phyloP scores from a whole-genome alignment of 805 yeast species.

The Yamadazyma paraphyllophila region DNA sequence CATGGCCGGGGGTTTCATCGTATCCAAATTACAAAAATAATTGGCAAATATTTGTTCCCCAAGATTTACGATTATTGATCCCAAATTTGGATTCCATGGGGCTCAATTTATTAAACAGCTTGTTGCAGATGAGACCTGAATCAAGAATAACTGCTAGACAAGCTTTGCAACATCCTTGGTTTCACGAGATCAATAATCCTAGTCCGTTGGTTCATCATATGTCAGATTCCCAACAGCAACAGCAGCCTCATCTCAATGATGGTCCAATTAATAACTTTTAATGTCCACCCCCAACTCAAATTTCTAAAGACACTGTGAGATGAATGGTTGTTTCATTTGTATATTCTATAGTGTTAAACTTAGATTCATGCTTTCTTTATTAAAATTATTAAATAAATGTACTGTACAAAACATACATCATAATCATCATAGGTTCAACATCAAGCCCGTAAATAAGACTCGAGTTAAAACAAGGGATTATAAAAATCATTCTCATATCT shows the following conservation, averaged over 20 bases:
- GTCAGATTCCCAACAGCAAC: conserved; percentile 18
- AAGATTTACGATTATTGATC: conserved; percentile 69
- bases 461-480: neutral
- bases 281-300: neutral
- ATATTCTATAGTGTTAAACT: no score
- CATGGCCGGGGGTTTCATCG: conserved; percentile 96
- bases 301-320: neutral
- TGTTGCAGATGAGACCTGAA: conserved; percentile 62
- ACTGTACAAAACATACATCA: conserved; percentile 12
- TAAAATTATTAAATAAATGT: conserved; percentile 13
- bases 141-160: conserved; percentile 59
- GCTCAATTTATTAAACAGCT: conserved; percentile 58
- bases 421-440: conserved; percentile 3
- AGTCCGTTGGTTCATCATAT: conserved; percentile 31
- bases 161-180: conserved; percentile 74
- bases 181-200: conserved; percentile 62
- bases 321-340: neutral
- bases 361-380: conserved; percentile 4
- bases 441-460: neutral
- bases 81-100: conserved; percentile 72
- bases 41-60: conserved; percentile 85
- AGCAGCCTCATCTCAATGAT: conserved; percentile 20
- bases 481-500: conserved; percentile 2
- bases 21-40: conserved; percentile 83
- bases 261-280: conserved; percentile 16